Evolutionary conservation across 164 flowering plant species (phyloP).

Genomic region (Nymphaea thermarum): DNA sequence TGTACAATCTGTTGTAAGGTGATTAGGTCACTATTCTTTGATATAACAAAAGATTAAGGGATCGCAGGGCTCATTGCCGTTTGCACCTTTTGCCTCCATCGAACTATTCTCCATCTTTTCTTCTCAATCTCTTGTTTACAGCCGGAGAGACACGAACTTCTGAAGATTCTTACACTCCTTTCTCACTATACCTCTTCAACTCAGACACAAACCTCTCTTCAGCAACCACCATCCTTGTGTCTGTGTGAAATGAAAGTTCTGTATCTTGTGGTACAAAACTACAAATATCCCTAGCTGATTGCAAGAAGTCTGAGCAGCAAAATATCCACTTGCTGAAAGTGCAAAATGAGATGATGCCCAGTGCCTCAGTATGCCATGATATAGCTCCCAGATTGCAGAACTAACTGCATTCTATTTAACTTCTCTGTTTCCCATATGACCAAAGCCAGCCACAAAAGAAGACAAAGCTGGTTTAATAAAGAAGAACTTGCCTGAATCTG

Average conservation of each 20-base stretch:
- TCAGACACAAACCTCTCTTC: conserved; percentile 71
- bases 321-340: conserved; percentile 64
- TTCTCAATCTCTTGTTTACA: too few relatives aligned
- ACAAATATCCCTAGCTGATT: conserved; percentile 80
- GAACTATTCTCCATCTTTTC: too few relatives aligned
- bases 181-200: conserved; percentile 71
- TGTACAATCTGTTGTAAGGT: too few relatives aligned
- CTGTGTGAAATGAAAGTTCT: conserved; percentile 65
- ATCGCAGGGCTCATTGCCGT: too few relatives aligned
- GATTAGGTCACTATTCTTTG: too few relatives aligned
- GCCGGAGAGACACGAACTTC: too few relatives aligned
- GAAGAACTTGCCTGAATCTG: conserved; percentile 23
- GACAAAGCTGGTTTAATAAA: conserved; percentile 62
- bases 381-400: conserved; percentile 65
- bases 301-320: conserved; percentile 71
- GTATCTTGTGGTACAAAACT: conserved; percentile 80
- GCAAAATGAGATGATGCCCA: conserved; percentile 81
- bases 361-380: conserved; percentile 60
- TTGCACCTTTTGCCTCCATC: too few relatives aligned
- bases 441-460: conserved; percentile 57
- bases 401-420: conserved; percentile 30
- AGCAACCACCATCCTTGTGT: conserved; percentile 33
- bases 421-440: conserved; percentile 47
- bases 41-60: too few relatives aligned
- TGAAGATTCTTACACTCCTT: too few relatives aligned